These are phyloP conservation scores for Gyrodon lividus DNA, from an alignment of 768 basidiomycete genomes.

Conservation along the genomic window DNA sequence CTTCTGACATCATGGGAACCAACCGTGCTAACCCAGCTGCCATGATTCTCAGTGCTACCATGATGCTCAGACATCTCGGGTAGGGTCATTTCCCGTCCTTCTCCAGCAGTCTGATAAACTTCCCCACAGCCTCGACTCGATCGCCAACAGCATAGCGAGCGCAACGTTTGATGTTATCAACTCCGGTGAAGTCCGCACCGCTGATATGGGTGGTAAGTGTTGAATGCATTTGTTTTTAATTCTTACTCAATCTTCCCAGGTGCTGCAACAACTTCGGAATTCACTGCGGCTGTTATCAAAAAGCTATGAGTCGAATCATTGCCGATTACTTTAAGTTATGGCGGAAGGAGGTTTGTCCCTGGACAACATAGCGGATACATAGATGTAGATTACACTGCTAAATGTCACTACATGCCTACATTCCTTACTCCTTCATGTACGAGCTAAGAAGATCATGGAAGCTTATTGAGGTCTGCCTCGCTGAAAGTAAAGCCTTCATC, in stretches of 20 bases:
- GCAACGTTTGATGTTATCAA: constrained; percentile 94
- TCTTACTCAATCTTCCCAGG: constrained; percentile 43
- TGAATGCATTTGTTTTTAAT: not conserved
- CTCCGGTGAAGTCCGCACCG: constrained; percentile 83
- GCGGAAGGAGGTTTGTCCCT: constrained; percentile 1
- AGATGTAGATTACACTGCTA: constrained; percentile 21
- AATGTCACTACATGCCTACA: constrained; percentile 15
- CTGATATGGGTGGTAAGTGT: constrained; percentile 89
- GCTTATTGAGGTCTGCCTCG: constrained; percentile 37
- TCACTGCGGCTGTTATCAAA: constrained; percentile 90
- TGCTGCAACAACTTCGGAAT: constrained; percentile 88
- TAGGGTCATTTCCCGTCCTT: constrained; percentile 38
- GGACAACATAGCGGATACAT: constrained; percentile 15
- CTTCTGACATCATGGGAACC: constrained; percentile 94
- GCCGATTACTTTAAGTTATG: not conserved
- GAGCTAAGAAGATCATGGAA: constrained; percentile 5
- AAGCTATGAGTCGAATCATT: constrained; percentile 50
- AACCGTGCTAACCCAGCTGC: constrained; percentile 97
- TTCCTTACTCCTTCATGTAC: constrained; percentile 12
- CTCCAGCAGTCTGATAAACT: constrained; percentile 14
- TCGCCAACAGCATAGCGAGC: constrained; percentile 90
- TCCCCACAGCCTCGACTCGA: constrained; percentile 69
- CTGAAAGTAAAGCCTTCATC: constrained; percentile 49
- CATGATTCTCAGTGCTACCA: constrained; percentile 94
- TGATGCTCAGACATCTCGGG: constrained; percentile 97